phyloP scores from a whole-genome alignment of 2,329 filamentous ascomycete species.

The Tolypocladium endophyticum region DNA sequence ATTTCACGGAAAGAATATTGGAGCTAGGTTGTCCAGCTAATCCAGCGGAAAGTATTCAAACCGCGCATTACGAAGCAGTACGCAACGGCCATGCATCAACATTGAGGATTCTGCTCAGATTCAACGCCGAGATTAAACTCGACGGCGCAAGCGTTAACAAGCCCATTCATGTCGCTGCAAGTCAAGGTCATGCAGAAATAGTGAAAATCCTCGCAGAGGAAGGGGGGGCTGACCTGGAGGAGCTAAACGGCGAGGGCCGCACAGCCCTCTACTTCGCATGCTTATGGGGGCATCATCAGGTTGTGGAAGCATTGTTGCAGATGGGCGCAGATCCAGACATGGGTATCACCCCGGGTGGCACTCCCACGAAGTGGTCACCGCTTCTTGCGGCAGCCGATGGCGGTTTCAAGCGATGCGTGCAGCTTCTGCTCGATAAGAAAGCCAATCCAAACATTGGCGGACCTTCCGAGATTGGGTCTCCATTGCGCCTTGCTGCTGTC shows the following conservation, averaged over 20 bases:
- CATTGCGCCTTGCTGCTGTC: neutral
- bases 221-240: neutral
- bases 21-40: neutral
- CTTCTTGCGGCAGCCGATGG: neutral
- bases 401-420: neutral
- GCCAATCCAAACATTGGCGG: neutral
- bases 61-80: neutral
- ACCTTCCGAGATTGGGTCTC: neutral
- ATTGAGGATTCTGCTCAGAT: neutral
- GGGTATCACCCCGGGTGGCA: neutral
- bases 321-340: neutral
- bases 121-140: neutral
- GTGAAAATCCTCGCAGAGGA: neutral
- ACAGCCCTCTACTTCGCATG: neutral
- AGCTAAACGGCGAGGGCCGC: neutral
- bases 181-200: neutral
- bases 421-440: neutral
- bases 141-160: accelerated
- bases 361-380: neutral
- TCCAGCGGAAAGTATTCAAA: neutral
- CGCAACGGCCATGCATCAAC: neutral
- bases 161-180: neutral
- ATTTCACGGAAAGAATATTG: neutral
- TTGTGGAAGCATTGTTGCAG: neutral
- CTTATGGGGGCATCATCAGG: neutral